Base-by-base conservation (phyloP, 352 stramenopile species). In the Pythium aristosporum region DNA sequence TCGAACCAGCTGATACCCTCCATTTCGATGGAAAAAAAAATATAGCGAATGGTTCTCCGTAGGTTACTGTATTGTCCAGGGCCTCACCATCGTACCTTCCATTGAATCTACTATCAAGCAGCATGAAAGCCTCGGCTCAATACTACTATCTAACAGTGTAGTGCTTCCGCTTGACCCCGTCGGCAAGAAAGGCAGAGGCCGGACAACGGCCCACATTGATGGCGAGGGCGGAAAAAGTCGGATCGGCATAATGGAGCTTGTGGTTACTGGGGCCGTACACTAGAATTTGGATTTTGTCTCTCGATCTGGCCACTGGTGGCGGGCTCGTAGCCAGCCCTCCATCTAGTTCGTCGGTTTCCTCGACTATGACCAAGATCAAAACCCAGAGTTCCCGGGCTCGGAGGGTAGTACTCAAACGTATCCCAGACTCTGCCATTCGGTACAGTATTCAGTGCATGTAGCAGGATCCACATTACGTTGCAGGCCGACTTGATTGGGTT, bases 21-120 rank as follows among this genome's bases (percentile, higher is more conserved):
- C 25, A 60, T 32, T 30, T 50, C 34, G 46, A 63, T 63, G 46
- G 57, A 63, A 63, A 49, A 34, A 63, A 54, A 44, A 28, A 49
- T 5, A 32, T 44, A 52, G 52, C 34, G 20, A n/a, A 21, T 57
- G 32, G 34, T 18, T 21, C 25, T 56, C 25, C 12, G 23, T 43
- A 23, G 25, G 10, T 52, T 36, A 41, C 44, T 63, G 56, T 54
- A 46, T 57, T 51, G 50, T 58, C 36, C 5, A 28, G 21, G 36
- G 36, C 20, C 41, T 21, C 30, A 47, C 49, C 41, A 28, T 39
- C 36, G 9, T 55, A 57, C 57, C 58, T 52, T 58, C 39, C 47
- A 56, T 67, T 50, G 50, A 54, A 50, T 52, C 30, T 16, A 49
- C n/a, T n/a, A n/a, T n/a, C n/a, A n/a, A n/a, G n/a, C n/a, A n/a